Evolutionary conservation across 2,329 filamentous ascomycete species (phyloP), one percentile per base, ranked within the genome.

Genomic region (Botrytis elliptica): DNA sequence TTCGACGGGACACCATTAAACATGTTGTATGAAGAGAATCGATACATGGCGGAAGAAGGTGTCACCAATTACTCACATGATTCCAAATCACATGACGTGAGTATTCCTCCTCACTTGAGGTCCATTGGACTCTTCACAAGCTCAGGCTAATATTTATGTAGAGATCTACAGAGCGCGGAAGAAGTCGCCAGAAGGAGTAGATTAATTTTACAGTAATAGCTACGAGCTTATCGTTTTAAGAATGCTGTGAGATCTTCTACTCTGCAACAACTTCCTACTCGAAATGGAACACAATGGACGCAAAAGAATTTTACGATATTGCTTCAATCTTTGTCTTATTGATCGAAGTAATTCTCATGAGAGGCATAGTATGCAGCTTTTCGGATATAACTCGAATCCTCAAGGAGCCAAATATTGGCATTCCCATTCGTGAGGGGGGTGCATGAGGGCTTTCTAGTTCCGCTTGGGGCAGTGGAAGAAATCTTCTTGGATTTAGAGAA

Each of bases 1-100:
- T 80, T 80, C 42, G 79, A 80, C 55, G 79, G 79, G 1, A 80
- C 79, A 40, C 79, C 79, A 4, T 62, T 80, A 36, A 80, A 80
- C 57, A 71, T 79, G 77, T 69, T 80, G 10, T 78, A 78, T 40
- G 79, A 80, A 67, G 79, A 80, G 70, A 80, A 80, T 49, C 44
- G 75, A 46, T 76, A 67, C 55, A 65, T 67, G 55, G 78, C 77
- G 2, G 77, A 78, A 62, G 71, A 72, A 55, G 74, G 75, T 65
- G 74, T 74, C 64, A 69, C 38, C 10, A 40, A 4, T 0, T 14
- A 25, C 44, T 68, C 73, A 69, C 55, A 64, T 71, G 63, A 69
- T 6, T 40, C 18, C 0, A 64, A 57, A 52, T 52, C 49, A 38
- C 29, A 62, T 29, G 33, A 60, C 9, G 46, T 42, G 14, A 20